These are phyloP conservation scores for Fusarium camptoceras DNA, from an alignment of 2,329 filamentous ascomycete species.

Conservation along the genomic window DNA sequence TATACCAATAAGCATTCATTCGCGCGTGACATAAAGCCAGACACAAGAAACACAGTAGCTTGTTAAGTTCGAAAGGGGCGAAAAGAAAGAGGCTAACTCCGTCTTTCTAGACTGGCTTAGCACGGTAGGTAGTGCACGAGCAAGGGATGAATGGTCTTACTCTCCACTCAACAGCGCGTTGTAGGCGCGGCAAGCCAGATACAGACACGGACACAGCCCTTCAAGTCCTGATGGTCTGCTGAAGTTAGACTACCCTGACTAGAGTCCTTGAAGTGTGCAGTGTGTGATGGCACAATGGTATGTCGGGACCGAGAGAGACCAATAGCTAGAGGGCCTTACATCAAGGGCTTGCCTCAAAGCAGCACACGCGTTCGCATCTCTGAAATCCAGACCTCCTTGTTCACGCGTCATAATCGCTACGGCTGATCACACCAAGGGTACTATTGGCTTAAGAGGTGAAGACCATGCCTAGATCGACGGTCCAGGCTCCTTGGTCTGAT, in stretches of 20 bases:
- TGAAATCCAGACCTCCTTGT: not conserved
- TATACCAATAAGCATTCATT: not conserved
- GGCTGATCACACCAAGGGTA: not conserved
- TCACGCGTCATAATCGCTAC: not conserved
- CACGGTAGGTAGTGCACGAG: not conserved
- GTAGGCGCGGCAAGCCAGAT: not conserved
- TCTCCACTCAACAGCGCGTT: not conserved
- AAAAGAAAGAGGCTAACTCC: too few relatives aligned
- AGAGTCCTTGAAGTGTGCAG: rapidly evolving
- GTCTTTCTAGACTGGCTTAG: too few relatives aligned
- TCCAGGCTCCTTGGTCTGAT: not conserved
- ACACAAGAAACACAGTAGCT: not conserved
- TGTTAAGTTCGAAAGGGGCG: not conserved
- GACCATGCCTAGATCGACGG: not conserved
- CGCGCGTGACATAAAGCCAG: not conserved
- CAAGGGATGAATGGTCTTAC: not conserved
- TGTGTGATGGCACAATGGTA: not conserved
- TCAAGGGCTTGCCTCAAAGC: not conserved
- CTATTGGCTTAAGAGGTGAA: not conserved
- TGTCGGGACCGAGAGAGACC: not conserved
- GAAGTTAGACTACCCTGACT: too few relatives aligned
- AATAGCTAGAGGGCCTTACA: not conserved
- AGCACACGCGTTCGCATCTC: not conserved
- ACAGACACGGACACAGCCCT: not conserved
- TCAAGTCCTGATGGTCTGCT: too few relatives aligned